These are phyloP conservation scores for Paramecium sexaurelia DNA, from an alignment of 73 alveolate species.

Conservation along the genomic window DNA sequence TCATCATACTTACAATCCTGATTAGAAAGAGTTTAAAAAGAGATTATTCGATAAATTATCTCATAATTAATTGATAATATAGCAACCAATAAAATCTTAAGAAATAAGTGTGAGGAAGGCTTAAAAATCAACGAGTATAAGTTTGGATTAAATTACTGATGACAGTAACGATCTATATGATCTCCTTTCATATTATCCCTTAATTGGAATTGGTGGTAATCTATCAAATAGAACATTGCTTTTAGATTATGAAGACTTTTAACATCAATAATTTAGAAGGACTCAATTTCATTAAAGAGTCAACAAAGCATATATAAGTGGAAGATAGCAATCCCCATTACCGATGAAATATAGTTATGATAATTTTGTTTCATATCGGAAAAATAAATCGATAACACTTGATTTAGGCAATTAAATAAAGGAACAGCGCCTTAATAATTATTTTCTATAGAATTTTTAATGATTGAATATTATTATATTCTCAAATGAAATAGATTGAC, in stretches of 20 bases:
- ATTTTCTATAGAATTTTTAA: not conserved
- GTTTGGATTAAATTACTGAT: not conserved
- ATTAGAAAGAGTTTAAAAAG: not conserved
- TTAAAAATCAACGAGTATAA: not conserved
- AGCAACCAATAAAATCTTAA: not conserved
- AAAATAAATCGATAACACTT: not conserved
- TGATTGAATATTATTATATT: not conserved
- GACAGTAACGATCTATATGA: not conserved
- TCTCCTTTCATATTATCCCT: not conserved
- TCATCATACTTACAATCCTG: not conserved
- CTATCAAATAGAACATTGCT: constrained; percentile 19
- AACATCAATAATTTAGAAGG: not conserved
- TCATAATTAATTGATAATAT: not conserved
- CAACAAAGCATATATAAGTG: not conserved
- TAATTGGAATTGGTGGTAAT: not conserved
- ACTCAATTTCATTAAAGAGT: not conserved
- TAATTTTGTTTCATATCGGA: not conserved
- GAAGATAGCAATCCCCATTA: not conserved
- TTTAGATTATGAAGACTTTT: constrained; percentile 34
- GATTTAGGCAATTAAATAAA: not conserved
- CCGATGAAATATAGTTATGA: constrained; percentile 23
- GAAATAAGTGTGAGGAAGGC: not conserved
- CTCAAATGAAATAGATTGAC: not conserved
- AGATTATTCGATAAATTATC: not conserved
- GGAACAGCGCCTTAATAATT: not conserved